phyloP scores from a whole-genome alignment of 2,329 filamentous ascomycete genomes.

The Rutstroemia sp. region DNA sequence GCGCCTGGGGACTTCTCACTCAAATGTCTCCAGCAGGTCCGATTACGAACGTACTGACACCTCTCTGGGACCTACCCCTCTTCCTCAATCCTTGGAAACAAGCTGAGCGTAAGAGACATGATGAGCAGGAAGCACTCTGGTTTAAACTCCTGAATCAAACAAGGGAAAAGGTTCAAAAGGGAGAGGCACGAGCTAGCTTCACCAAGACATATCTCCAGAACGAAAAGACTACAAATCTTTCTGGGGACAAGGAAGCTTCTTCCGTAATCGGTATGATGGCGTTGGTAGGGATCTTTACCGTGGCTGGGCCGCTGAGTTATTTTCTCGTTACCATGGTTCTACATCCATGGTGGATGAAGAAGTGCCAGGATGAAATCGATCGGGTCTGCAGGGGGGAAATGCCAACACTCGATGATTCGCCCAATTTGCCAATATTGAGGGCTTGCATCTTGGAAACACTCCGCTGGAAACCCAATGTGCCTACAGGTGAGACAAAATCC shows the following conservation, averaged over 20 bases:
- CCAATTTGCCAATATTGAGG: conserved; percentile 36
- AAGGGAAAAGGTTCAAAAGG: not conserved
- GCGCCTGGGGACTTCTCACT: not conserved
- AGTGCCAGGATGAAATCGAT: conserved; percentile 36
- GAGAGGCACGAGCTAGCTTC: not conserved
- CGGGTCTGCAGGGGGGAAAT: conserved; percentile 40
- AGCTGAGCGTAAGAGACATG: not conserved
- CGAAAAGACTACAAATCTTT: conserved; percentile 5
- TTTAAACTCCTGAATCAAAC: not conserved
- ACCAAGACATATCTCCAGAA: not conserved
- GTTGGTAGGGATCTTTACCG: not conserved
- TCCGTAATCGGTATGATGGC: not conserved
- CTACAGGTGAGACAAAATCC: conserved; percentile 23
- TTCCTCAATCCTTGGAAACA: not conserved
- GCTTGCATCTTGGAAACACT: conserved; percentile 40
- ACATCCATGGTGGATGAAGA: conserved; percentile 7
- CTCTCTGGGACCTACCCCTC: not conserved
- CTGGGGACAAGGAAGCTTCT: conserved; percentile 22
- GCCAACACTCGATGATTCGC: conserved; percentile 39
- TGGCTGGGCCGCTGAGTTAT: not conserved
- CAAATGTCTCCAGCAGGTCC: not conserved
- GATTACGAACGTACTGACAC: not conserved
- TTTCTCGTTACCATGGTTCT: conserved; percentile 9
- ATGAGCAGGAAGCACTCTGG: not conserved
- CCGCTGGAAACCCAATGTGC: conserved; percentile 38